Base-by-base conservation (phyloP, 495 filamentous ascomycete species). In the Penicilliopsis zonata region DNA sequence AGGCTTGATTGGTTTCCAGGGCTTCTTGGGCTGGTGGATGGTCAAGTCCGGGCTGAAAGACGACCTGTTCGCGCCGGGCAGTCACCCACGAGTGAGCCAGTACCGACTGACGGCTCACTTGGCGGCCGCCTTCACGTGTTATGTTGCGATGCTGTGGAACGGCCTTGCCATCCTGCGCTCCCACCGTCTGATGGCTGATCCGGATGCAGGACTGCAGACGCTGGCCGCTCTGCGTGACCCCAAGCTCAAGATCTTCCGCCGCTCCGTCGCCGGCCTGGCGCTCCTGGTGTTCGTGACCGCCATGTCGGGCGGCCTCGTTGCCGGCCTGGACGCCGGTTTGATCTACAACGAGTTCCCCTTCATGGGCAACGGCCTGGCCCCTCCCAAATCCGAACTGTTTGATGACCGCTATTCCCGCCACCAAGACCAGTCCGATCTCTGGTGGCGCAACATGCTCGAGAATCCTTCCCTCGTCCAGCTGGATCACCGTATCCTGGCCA, bases 1-100 rank as follows among this genome's bases (percentile, higher is more conserved):
- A 13, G 78, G 68, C 20, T 60, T 95, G 31, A 95, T 98, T 53
- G 92, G 84, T 18, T 90, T 94, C 53, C 90, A 98, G 56, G 90
- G 92, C 6, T 76, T 90, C 42, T 69, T 98, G 28, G 90, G 90
- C 7, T 98, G 90, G 90, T 98, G 88, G 85, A 98, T 98, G 90
- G 90, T 98, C 43, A 93, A 92, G 55, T 87, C 80, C 1, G 90
- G 90, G 2, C 63, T 98, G 35, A 85, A 84, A 43, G 90, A 98
- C 50, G 86, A 96, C 46, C 72, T 96, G 12, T 94, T 96, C 47
- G 84, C 80, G 2, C 80, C 82, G 1, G 92, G 88, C 5, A 78
- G 74, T 33, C 85, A 94, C 53, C 90, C 90, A 0, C 74, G 90
- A 33, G 90, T 98, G 18, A 82, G 75, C 49, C 90, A 98, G 58